These are phyloP conservation scores for Xylariaceae sp. DNA, from an alignment of 2,329 filamentous ascomycete genomes.

Conservation along the genomic window DNA sequence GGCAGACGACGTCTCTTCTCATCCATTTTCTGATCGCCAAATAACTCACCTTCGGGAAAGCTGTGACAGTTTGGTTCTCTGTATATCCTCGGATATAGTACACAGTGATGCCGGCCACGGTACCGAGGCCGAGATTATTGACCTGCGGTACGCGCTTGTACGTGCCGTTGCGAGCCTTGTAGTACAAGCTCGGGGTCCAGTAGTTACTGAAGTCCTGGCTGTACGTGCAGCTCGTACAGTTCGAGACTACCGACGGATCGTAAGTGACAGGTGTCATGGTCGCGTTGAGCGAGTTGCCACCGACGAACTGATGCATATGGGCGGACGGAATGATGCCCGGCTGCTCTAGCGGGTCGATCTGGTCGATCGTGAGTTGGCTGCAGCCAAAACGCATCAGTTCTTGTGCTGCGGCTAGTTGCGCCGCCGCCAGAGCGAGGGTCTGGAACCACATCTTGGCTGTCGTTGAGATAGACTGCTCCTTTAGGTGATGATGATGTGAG, in stretches of 20 bases:
- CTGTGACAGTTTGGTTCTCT: conserved; percentile 25
- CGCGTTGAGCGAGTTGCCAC: conserved; percentile 32
- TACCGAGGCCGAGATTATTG: conserved; percentile 28
- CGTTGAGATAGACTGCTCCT: conserved; percentile 6
- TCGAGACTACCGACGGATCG: conserved; percentile 26
- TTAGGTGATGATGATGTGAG: too few relatives aligned
- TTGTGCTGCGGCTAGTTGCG: conserved; percentile 28
- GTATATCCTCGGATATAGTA: conserved; percentile 33
- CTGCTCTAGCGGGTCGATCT: conserved; percentile 30
- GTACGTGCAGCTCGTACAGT: conserved; percentile 32
- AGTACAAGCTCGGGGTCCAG: conserved; percentile 33
- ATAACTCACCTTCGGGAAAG: conserved; percentile 27
- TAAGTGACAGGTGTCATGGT: conserved; percentile 24
- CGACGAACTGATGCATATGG: conserved; percentile 32
- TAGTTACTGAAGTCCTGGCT: conserved; percentile 33
- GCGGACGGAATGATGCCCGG: conserved; percentile 29
- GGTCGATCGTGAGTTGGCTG: conserved; percentile 34
- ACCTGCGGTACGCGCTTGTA: conserved; percentile 31
- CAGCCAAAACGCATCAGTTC: conserved; percentile 36
- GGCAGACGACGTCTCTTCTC: too few relatives aligned
- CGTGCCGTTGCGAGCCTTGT: conserved; percentile 30
- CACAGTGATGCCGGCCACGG: conserved; percentile 30
- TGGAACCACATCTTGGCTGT: conserved; percentile 28
- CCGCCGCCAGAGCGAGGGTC: conserved; percentile 27
- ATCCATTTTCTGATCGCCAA: not conserved